phyloP scores from a whole-genome alignment of 495 filamentous ascomycete species.

The Penicillium ochrochloron region DNA sequence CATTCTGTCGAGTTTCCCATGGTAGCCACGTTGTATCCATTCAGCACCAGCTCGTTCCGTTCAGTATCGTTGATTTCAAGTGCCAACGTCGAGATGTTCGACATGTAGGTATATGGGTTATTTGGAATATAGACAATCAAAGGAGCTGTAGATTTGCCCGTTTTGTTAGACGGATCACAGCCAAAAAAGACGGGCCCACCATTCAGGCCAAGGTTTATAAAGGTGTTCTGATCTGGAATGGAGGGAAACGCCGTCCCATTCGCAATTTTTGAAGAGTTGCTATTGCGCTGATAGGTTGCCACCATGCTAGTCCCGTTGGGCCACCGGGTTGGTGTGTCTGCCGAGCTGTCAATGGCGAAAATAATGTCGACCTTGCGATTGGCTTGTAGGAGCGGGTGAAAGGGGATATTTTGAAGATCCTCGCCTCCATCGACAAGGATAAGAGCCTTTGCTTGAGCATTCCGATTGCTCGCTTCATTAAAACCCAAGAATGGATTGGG shows the following conservation, averaged over 20 bases:
- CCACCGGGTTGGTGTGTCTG: constrained; percentile 75
- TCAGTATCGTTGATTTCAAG: neutral
- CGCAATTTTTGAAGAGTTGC: constrained; percentile 52
- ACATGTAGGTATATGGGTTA: neutral
- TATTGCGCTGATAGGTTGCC: constrained; percentile 78
- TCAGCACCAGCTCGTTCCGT: neutral
- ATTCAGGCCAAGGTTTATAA: constrained; percentile 40
- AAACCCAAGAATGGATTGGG: constrained; percentile 80
- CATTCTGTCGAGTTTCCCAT: neutral
- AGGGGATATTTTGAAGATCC: constrained; percentile 78
- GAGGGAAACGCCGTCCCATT: constrained; percentile 72
- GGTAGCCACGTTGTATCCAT: constrained; percentile 4
- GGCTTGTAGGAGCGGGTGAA: constrained; percentile 82
- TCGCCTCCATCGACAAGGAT: constrained; percentile 80
- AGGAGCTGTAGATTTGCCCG: neutral
- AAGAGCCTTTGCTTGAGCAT: constrained; percentile 54
- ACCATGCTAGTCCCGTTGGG: constrained; percentile 83
- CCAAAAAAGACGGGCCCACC: neutral
- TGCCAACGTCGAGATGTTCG: neutral
- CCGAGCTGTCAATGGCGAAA: constrained; percentile 85
- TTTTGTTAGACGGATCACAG: neutral
- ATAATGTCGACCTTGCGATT: constrained; percentile 79
- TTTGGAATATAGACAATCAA: constrained; percentile 3
- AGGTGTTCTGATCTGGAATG: constrained; percentile 65
- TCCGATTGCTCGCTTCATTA: constrained; percentile 54